Conservation (phyloP, 208 protist genomes). For the Trypanosoma platydactyli region DNA sequence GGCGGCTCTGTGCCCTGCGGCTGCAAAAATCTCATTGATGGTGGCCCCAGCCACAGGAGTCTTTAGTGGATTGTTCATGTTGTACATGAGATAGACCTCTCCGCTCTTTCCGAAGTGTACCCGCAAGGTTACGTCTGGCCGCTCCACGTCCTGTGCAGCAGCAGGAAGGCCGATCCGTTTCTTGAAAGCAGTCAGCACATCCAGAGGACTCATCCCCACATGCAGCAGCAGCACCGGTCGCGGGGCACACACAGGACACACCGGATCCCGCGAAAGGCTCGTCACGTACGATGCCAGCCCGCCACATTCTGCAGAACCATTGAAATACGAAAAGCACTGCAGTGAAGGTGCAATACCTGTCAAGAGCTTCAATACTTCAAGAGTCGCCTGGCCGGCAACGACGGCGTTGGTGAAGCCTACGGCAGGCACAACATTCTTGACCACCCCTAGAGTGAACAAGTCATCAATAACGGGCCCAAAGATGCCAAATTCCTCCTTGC, state of each 20-base stretch:
- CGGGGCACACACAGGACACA: constrained; percentile 68
- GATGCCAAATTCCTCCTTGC: constrained; percentile 93
- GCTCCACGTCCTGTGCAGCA: background rate
- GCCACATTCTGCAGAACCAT: constrained; percentile 55
- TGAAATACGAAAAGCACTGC: constrained; percentile 95
- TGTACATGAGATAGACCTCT: constrained; percentile 37
- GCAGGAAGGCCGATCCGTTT: constrained; percentile 21
- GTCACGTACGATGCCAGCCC: constrained; percentile 36
- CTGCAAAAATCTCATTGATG: constrained; percentile 35
- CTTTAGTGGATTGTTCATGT: constrained; percentile 25
- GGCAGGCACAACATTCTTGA: constrained; percentile 99
- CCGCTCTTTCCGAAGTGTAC: constrained; percentile 12
- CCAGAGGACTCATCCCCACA: constrained; percentile 20
- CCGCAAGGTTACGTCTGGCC: constrained; percentile 19
- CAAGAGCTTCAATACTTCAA: constrained; percentile 93
- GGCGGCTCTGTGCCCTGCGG: constrained; percentile 7
- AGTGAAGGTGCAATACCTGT: constrained; percentile 70
- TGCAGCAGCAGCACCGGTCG: constrained; percentile 37
- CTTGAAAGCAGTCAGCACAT: constrained; percentile 27
- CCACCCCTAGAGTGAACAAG: constrained; percentile 91
- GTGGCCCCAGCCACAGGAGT: constrained; percentile 22
- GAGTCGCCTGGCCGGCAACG: constrained; percentile 91
- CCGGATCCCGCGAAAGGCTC: constrained; percentile 27
- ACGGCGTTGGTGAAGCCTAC: constrained; percentile 98
- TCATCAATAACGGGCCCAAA: constrained; percentile 85